These are phyloP conservation scores for Trypanosoma mega DNA, from an alignment of 208 protist species.

Conservation along the genomic window DNA sequence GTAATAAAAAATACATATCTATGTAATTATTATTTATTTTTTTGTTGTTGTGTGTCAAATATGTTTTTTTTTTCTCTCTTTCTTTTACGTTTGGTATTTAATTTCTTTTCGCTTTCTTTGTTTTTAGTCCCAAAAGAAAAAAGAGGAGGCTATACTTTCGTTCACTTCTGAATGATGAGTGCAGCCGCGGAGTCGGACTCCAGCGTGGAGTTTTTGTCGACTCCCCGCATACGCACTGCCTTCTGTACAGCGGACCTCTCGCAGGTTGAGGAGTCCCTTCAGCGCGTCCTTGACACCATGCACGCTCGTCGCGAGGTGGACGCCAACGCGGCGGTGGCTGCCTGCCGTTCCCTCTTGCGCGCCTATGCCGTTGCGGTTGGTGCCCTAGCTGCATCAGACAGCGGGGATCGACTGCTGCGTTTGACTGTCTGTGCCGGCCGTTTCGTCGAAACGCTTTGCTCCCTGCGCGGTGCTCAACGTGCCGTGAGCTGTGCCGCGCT, in stretches of 20 bases:
- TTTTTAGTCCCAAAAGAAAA: background rate
- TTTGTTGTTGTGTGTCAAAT: conserved; percentile 3
- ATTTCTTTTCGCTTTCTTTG: conserved; percentile 9
- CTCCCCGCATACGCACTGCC: background rate
- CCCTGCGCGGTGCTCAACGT: background rate
- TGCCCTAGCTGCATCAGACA: background rate
- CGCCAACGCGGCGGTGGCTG: background rate
- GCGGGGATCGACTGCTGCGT: conserved; percentile 3
- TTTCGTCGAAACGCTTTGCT: conserved; percentile 7
- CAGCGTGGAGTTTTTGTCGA: background rate
- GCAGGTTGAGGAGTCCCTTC: background rate
- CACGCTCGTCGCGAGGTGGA: background rate
- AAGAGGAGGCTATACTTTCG: background rate
- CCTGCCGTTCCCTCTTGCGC: conserved; percentile 1
- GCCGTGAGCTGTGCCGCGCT: background rate
- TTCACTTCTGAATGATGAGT: conserved; percentile 3
- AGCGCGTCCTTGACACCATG: background rate
- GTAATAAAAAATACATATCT: too few relatives aligned
- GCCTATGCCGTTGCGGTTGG: conserved; percentile 1
- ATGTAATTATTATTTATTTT: background rate
- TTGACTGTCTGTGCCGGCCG: conserved; percentile 2
- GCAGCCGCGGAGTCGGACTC: background rate
- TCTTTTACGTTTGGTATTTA: background rate
- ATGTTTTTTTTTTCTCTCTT: conserved; percentile 17
- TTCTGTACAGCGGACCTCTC: conserved; percentile 1